Base-by-base conservation (phyloP, 352 stramenopile species). In the Halophytophthora batemanensis region DNA sequence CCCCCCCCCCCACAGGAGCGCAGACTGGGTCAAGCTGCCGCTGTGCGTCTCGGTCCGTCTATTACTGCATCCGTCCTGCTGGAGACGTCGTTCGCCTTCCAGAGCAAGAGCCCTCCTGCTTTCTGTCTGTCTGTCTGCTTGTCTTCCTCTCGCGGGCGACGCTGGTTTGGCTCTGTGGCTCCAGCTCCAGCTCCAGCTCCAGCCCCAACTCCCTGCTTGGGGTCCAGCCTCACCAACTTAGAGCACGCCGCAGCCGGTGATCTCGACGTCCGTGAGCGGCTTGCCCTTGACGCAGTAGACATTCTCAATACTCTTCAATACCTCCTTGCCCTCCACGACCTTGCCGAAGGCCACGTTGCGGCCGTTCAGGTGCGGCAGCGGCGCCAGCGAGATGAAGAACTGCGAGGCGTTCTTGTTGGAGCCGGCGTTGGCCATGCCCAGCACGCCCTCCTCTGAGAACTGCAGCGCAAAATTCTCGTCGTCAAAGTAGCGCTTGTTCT, bases 391-490 rank as follows among this genome's bases (percentile, higher is more conserved):
- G 59, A 99, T 99, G 72, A 99, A 99, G 72, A 99, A 99, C 79
- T 99, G 98, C 61, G 86, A 98, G 5, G 96, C 97, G 75, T 99
- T 99, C 40, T 98, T 99, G 76, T 98, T 95, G 45, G 86, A 74
- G 28, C 97, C 97, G 29, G 85, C 83, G 71, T 99, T 99, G 31
- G 97, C 97, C 97, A 99, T 99, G 57, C 83, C 83, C 45, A 94
- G 55, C 34, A 94, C 83, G 41, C 83, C 83, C 50, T 86, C 66
- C 56, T 94, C 81, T 34, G 81, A 81, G 54, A 91, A 94, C 66
- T 90, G 83, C 43, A 94, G 71, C 45, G 79, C 81, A 53, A 87
- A 94, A 63, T 94, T 94, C 67, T 94, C 83, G 56, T 94, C 83
- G 41, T 88, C 69, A 59, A 94, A 94, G 66, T 75, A 90, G 28